Evolutionary conservation across 2,329 filamentous ascomycete genomes (phyloP), one percentile per base, ranked within the genome.

Genomic region (Xylariaceae sp.): DNA sequence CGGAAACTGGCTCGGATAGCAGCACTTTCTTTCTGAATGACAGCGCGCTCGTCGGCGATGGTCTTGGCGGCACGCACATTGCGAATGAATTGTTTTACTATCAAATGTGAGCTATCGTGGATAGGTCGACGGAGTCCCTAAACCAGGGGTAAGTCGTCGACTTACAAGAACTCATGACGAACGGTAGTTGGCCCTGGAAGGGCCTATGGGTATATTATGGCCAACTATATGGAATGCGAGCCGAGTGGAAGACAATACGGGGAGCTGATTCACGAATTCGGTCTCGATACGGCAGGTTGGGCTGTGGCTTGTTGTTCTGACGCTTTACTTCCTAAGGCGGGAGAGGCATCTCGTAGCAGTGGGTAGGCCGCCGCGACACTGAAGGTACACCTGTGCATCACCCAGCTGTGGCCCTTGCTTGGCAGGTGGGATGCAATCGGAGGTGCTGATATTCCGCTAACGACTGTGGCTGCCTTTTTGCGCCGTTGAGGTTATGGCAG

Each of bases 41-140:
- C 93, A 39, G 93, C 91, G 63, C 93, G 83, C 73, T 98, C 93
- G 69, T 98, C 93, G 64, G 94, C 94, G 63, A 98, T 96, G 28
- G 93, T 98, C 74, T 98, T 98, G 47, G 93, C 89, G 48, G 93
- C 91, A 65, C 93, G 89, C 64, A 98, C 93, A 71, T 96, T 97
- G 64, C 93, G 90, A 69, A 98, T 98, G 72, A 98, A 98, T 72
- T 97, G 93, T 74, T 98, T 98, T 66, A 98, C 93, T 97, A 29
- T 4, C 16, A 29, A 11, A 39, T n/a, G 15, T 16, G 16, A 24
- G 26, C 9, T 24, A 16, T 18, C 31, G 17, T 16, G 28, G 17
- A 29, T 12, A 33, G 37, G 9, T 33, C 24, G 39, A 33, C 7
- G 13, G 19, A 19, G 34, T 16, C 17, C 9, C 15, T 4, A 24